Evolutionary conservation across 1,284 basidiomycete species (phyloP).

Genomic region (Sanghuangporus baumii): DNA sequence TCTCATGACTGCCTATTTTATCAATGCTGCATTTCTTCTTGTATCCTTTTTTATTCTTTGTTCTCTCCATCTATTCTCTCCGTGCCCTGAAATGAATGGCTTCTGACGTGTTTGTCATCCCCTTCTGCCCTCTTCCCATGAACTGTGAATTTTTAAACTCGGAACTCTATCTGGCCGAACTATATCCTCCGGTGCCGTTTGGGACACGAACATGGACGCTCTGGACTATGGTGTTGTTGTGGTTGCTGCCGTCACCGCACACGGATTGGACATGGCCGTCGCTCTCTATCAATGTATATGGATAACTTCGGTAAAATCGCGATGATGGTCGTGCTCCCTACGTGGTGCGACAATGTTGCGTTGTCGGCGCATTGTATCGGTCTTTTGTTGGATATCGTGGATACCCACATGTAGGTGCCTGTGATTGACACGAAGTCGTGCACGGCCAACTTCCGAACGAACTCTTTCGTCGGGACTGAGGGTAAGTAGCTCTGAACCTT

Average conservation of each 20-base stretch:
- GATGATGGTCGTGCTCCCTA: not conserved
- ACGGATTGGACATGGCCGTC: not conserved
- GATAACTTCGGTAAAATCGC: constrained; percentile 5
- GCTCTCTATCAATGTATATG: not conserved
- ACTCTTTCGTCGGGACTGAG: constrained; percentile 98
- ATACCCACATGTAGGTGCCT: constrained; percentile 50
- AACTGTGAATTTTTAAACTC: constrained; percentile 11
- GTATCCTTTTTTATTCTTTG: constrained; percentile 6
- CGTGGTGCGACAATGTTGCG: not conserved
- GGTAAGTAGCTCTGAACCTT: constrained; percentile 42
- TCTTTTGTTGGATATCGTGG: not conserved
- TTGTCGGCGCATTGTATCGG: not conserved
- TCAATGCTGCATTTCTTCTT: constrained; percentile 2
- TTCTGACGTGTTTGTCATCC: constrained; percentile 12
- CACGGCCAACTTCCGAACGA: constrained; percentile 96
- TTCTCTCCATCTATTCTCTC: constrained; percentile 6
- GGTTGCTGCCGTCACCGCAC: not conserved
- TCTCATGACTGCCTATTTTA: not conserved
- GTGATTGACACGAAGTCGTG: constrained; percentile 96
- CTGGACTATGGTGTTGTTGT: not conserved
- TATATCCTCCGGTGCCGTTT: constrained; percentile 1
- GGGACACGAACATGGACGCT: not conserved
- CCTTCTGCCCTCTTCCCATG: constrained; percentile 7
- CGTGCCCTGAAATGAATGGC: constrained; percentile 10
- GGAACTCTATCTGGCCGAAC: constrained; percentile 6